Percentiles rank a stretch among this genome's conserved stretches.
These are phyloP conservation scores for Podochytrium sp. DNA, from an alignment of 192 early-diverging fungal genomes.

Conservation along the genomic window DNA sequence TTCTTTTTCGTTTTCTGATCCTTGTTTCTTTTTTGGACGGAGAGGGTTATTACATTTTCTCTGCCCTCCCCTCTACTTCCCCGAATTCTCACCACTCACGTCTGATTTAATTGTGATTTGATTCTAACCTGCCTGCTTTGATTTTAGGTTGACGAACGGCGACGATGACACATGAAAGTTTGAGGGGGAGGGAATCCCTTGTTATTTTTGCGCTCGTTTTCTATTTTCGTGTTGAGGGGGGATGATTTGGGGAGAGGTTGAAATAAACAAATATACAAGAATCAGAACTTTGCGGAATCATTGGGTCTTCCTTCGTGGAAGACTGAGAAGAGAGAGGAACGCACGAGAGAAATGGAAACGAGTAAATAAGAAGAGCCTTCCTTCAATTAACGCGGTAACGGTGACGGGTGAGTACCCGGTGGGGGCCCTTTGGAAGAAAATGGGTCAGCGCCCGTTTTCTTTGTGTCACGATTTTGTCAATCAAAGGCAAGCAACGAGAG, in stretches of 20 bases:
- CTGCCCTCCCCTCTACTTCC: neutral
- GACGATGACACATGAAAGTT: conserved; percentile 15
- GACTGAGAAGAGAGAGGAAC: too few relatives aligned
- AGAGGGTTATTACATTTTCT: neutral
- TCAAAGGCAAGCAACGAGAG: too few relatives aligned
- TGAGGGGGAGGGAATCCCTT: neutral
- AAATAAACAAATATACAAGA: neutral
- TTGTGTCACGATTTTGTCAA: too few relatives aligned
- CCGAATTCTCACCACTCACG: neutral
- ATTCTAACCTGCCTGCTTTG: too few relatives aligned
- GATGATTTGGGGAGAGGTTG: neutral
- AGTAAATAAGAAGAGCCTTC: too few relatives aligned
- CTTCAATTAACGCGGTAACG: too few relatives aligned
- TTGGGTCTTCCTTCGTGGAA: too few relatives aligned
- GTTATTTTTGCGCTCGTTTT: neutral
- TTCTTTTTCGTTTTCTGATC: neutral
- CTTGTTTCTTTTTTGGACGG: neutral
- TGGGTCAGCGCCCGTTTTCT: too few relatives aligned
- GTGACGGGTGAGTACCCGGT: too few relatives aligned
- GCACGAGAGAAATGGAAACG: too few relatives aligned
- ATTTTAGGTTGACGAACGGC: conserved; percentile 15
- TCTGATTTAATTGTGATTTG: neutral
- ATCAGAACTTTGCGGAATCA: too few relatives aligned
- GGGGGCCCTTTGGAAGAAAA: too few relatives aligned
- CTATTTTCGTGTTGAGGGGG: neutral